Conservation (phyloP, 2,329 filamentous ascomycete genomes). For the Lecanosticta acicola region DNA sequence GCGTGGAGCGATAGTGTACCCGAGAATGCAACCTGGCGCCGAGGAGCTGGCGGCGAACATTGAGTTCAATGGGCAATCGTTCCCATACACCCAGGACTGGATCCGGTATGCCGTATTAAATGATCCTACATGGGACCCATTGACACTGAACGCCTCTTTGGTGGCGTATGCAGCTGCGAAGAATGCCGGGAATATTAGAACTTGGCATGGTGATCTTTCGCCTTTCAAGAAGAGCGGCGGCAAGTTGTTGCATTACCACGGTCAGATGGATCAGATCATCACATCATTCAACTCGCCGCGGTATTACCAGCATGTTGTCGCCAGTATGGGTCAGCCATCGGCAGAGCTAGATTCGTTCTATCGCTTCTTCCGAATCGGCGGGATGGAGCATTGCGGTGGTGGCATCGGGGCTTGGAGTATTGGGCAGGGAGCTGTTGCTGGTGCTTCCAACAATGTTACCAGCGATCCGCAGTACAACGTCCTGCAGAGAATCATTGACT, state of each 20-base stretch:
- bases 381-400: conserved; percentile 47
- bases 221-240: conserved; percentile 37
- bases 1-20: conserved; percentile 43
- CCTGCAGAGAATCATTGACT: conserved; percentile 40
- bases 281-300: conserved; percentile 40
- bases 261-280: conserved; percentile 36
- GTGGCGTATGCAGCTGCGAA: conserved; percentile 31
- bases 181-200: conserved; percentile 36
- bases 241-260: conserved; percentile 45
- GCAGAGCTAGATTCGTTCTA: conserved; percentile 49
- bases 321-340: conserved; percentile 41
- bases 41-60: conserved; percentile 34
- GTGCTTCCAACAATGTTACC: neutral
- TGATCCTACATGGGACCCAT: conserved; percentile 39
- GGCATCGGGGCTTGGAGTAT: conserved; percentile 42
- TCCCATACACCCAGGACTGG: conserved; percentile 43
- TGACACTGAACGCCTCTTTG: conserved; percentile 33
- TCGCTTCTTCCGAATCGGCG: conserved; percentile 48
- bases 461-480: conserved; percentile 38
- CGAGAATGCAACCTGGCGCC: conserved; percentile 46
- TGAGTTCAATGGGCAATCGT: conserved; percentile 38
- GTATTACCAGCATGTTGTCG: conserved; percentile 42
- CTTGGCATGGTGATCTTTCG: conserved; percentile 40
- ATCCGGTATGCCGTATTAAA: conserved; percentile 46
- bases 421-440: conserved; percentile 29